Base-by-base conservation (phyloP, 163 green algal genomes). In the Trebouxia gelatinosa region DNA sequence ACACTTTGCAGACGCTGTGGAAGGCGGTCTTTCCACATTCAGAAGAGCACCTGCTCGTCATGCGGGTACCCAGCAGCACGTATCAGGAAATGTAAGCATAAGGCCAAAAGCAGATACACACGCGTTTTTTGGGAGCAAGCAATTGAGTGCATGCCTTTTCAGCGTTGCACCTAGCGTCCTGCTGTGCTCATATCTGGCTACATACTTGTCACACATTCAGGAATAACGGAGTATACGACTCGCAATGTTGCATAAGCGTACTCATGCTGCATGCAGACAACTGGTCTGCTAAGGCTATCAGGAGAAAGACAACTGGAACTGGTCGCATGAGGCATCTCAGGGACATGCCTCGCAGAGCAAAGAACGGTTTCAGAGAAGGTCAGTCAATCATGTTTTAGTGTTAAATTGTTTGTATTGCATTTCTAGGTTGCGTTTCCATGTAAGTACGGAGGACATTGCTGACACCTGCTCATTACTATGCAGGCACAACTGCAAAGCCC, bases 261-360 rank as follows among this genome's bases (percentile, higher is more conserved):
- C 1, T 59, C 3, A 29, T 19, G 48, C 48, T 59, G 48, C 26
- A 13, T 76, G 50, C 92, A 97, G 92, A 96, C 90, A 95, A 99
- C 88, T 99, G 96, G 96, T 93, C 90, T 85, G 87, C 94, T 78
- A 99, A 99, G 93, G 95, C 95, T n/a, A 98, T 98, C 68, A 78
- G 95, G 66, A 88, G 96, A 38, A 98, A 97, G 89, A 99, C 96
- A 74, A 99, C 96, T 67, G 96, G 96, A 81, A 97, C 91, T 28
- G 96, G 96, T 54, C 90, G 96, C 78, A 98, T 98, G 94, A 83
- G 87, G 32, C 91, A 98, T 88, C 85, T 98, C 68, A 97, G 97
- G 89, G 88, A 89, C 77, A 85, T 98, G 81, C 86, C 90, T 21
- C 85, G 92, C 46, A 90, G 94, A 43, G 97, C 97, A 85, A 97